Conservation (phyloP, 148 eudicot species). For the Rhododendron vialii region DNA sequence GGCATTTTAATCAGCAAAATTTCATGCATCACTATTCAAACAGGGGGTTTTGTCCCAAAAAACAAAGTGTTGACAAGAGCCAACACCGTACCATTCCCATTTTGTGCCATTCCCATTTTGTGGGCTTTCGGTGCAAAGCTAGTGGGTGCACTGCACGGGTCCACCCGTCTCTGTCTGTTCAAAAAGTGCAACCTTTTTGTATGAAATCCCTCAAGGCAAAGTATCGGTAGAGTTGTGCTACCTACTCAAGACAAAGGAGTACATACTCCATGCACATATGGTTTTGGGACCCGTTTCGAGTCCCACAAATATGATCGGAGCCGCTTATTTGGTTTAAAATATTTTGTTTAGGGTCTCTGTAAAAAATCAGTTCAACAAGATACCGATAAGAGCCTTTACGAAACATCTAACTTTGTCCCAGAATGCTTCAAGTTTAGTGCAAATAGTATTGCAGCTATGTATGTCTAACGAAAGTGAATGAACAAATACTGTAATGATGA, state of each 20-base stretch:
- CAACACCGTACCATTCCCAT: background rate
- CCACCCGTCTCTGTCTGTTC: background rate
- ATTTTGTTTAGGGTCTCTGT: no score
- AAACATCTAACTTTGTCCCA: no score
- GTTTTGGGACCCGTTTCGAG: no score
- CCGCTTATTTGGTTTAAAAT: no score
- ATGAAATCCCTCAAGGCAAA: background rate
- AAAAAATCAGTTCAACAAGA: no score
- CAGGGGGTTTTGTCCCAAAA: background rate
- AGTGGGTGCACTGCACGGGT: background rate
- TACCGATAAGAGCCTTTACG: no score
- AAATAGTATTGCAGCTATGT: background rate
- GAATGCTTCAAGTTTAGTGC: no score
- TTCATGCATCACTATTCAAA: background rate
- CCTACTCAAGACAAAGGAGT: no score
- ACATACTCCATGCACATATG: no score
- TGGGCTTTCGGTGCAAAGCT: slow-evolving; percentile 7
- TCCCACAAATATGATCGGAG: no score
- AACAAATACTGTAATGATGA: background rate
- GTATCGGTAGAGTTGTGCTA: background rate
- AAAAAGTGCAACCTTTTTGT: background rate
- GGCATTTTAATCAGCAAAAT: background rate
- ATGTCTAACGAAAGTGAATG: background rate
- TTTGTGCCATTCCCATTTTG: background rate
- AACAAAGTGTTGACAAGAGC: background rate